Percentiles rank a stretch among this genome's conserved stretches.
These are phyloP conservation scores for Aspergillus clavatus DNA, from an alignment of 2,329 filamentous ascomycete species.

Conservation along the genomic window DNA sequence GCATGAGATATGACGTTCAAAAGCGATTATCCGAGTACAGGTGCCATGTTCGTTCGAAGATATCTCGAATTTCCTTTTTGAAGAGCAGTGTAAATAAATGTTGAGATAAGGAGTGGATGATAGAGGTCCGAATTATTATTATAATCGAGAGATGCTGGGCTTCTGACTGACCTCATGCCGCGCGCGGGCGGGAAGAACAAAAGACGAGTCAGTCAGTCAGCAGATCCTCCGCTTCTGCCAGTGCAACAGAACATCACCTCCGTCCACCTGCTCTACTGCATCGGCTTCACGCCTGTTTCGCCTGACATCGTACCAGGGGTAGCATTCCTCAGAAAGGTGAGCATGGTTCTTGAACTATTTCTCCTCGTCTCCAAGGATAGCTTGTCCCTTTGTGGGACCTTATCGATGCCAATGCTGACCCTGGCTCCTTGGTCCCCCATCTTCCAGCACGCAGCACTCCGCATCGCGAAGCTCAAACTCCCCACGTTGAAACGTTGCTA, in stretches of 20 bases:
- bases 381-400: not conserved
- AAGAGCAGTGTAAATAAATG: not conserved
- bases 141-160: not conserved
- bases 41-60: slow-evolving; percentile 14
- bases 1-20: slow-evolving; percentile 2
- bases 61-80: not conserved
- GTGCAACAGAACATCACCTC: slow-evolving; percentile 2
- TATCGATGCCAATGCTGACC: slow-evolving; percentile 12
- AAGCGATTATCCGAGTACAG: slow-evolving; percentile 15
- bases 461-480: slow-evolving; percentile 17
- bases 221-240: slow-evolving; percentile 11
- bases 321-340: not conserved
- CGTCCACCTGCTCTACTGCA: slow-evolving; percentile 1
- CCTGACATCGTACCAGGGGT: not conserved
- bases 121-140: not conserved
- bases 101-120: not conserved
- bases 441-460: slow-evolving; percentile 12
- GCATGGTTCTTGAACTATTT: not conserved
- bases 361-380: not conserved
- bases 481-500: slow-evolving; percentile 7
- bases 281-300: not conserved
- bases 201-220: slow-evolving; percentile 7
- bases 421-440: slow-evolving; percentile 9
- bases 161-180: slow-evolving; percentile 4
- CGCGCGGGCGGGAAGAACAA: not conserved